Conservation (phyloP, 2,329 filamentous ascomycete species). For the Dothistroma septosporum region DNA sequence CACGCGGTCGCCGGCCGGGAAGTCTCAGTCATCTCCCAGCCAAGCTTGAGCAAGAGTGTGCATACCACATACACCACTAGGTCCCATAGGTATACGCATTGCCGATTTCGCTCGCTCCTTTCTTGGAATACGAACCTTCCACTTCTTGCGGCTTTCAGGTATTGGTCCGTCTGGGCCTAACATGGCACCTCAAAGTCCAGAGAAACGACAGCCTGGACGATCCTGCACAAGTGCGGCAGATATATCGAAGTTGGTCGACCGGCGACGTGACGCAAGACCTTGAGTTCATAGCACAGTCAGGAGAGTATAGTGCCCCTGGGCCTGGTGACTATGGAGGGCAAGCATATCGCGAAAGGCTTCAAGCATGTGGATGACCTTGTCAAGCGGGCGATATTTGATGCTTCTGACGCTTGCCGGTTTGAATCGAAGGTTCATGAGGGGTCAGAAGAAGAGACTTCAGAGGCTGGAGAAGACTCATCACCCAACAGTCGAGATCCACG, state of each 20-base stretch:
- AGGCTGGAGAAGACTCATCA: too few species aligned
- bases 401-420: too few species aligned
- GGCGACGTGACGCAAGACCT: not conserved
- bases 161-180: not conserved
- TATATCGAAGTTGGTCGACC: not conserved
- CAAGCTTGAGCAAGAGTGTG: not conserved
- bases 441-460: too few species aligned
- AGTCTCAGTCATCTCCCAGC: not conserved
- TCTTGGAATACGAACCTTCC: not conserved
- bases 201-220: not conserved
- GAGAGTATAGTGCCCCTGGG: too few species aligned
- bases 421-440: too few species aligned
- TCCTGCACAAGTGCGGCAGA: not conserved
- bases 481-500: too few species aligned
- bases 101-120: not conserved
- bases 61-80: not conserved
- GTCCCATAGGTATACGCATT: not conserved
- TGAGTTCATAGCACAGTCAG: not conserved
- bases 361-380: too few species aligned
- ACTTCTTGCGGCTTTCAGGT: not conserved
- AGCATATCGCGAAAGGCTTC: not conserved
- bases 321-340: not conserved
- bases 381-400: too few species aligned
- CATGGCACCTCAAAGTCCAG: not conserved
- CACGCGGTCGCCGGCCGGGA: not conserved